Base-by-base conservation (phyloP, 176 grass and related monocot genomes). In the Panicum miliaceum region DNA sequence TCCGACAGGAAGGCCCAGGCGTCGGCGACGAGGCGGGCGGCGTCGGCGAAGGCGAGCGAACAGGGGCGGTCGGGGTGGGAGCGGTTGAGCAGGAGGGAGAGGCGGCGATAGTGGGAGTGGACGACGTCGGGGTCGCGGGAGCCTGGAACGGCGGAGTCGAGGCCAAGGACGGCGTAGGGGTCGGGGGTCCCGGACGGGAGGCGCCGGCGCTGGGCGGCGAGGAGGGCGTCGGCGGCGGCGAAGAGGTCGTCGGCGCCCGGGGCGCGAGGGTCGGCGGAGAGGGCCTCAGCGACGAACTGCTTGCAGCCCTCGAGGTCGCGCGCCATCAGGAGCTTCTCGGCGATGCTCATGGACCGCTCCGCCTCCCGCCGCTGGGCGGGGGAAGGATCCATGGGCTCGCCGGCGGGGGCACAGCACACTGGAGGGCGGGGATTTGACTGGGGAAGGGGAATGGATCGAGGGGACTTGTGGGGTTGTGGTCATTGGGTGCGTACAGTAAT, bases 161-260 rank as follows among this genome's bases (percentile, higher is more conserved):
- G 64, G 48, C 79, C 79, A 3, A 81, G 79, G 14, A 81, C 35
- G 64, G 79, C 79, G 79, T 81, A 81, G 48, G 79, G 79, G 12
- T 72, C 80, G 4, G 36, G 35, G 13, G 1, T 4, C 2, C 64
- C 79, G 15, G 64, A 81, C 7, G 64, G 50, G 22, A 81, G 64
- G 64, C 64, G 79, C 22, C 47, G 64, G 34, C 78, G 48, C 79
- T 53, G 48, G 34, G 65, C 50, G 34, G 79, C 64, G 64, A 57
- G 48, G 79, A 81, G 79, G 48, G 66, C 64, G 16, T 69, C 79
- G 50, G 54, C 86, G 38, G 83, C 86, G 23, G 80, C 89, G 22
- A 89, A 89, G 68, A 86, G 92, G 40, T 87, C 92, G 45, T 90
- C 90, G 9, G 79, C 90, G 51, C 76, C 90, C 9, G 89, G 88